These are phyloP conservation scores for Voacanga thouarsii DNA, from an alignment of 257 asterid genomes.

Conservation along the genomic window DNA sequence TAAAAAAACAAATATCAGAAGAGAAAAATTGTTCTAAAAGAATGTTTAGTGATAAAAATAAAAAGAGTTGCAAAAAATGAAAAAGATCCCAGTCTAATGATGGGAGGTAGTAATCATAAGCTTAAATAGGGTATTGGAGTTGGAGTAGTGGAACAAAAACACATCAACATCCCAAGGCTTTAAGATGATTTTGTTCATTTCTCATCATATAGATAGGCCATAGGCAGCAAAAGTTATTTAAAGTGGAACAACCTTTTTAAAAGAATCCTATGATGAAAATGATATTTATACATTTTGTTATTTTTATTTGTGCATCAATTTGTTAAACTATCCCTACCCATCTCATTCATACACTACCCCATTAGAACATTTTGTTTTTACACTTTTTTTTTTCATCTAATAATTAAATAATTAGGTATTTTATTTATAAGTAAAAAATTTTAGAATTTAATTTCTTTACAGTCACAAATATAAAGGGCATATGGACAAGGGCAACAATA, in stretches of 20 bases:
- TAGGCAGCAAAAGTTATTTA: neutral
- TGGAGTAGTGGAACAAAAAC: constrained; percentile 1
- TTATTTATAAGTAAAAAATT: too few relatives aligned
- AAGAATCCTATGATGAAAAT: neutral
- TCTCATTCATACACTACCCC: neutral
- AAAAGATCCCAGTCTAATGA: neutral
- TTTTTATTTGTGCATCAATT: neutral
- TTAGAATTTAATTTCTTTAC: too few relatives aligned
- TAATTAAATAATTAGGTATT: too few relatives aligned
- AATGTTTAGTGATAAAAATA: neutral
- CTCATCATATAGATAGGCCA: constrained; percentile 3
- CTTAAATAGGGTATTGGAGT: neutral
- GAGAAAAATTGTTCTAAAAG: neutral
- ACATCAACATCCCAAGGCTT: neutral
- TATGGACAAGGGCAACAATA: too few relatives aligned
- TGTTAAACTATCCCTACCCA: neutral
- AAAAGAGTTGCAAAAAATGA: neutral
- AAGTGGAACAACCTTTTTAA: constrained; percentile 7
- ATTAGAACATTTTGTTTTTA: neutral
- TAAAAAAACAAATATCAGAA: neutral
- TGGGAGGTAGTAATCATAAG: neutral
- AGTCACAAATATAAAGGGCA: too few relatives aligned
- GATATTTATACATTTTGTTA: neutral
- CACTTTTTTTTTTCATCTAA: too few relatives aligned
- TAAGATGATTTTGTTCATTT: neutral